Base-by-base conservation (phyloP, 352 stramenopile genomes). In the Phytophthora sp. region DNA sequence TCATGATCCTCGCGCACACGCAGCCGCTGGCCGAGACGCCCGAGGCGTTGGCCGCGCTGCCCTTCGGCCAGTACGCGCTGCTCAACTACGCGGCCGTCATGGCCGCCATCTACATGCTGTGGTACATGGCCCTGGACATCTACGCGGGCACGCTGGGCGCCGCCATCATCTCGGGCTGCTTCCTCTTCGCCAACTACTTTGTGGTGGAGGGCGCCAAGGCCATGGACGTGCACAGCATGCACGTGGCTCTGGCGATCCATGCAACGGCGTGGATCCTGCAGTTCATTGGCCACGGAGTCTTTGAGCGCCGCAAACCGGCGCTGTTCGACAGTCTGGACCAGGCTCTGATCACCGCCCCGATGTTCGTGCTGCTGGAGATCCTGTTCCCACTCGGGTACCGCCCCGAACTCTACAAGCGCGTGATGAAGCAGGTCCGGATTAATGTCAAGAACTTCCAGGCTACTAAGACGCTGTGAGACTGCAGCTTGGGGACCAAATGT, bases 331-430 rank as follows among this genome's bases (percentile, higher is more conserved):
- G 87, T 50, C 65, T 95, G 35, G 86, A 94, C 74, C 89, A 97
- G 46, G 88, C 79, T 2, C 11, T 92, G 4, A 79, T 95, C 63
- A 94, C 87, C 1, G 90, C 91, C 2, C 89, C 89, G 3, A 84
- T 97, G 67, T 97, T 97, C 52, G 89, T 97, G 62, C 62, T 96
- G 35, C 74, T 97, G 7, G 88, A 96, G 55, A 65, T 90, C 12
- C 60, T 96, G 5, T 92, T 96, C 53, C 66, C 74, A 8, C 57
- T 96, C 2, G 89, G 89, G 20, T 96, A 95, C 66, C 87, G 84
- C 39, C 78, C 68, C 1, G 71, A 93, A 15, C 73, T 96, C 9
- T 84, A 90, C 66, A 52, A 82, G 35, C 75, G 74, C 21, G 79
- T 92, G 13, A 66, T 76, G 60, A 73, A 79, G 41, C 82, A 92